Base-by-base conservation (phyloP, 805 yeast species). In the Saccharomycopsis javanensis region DNA sequence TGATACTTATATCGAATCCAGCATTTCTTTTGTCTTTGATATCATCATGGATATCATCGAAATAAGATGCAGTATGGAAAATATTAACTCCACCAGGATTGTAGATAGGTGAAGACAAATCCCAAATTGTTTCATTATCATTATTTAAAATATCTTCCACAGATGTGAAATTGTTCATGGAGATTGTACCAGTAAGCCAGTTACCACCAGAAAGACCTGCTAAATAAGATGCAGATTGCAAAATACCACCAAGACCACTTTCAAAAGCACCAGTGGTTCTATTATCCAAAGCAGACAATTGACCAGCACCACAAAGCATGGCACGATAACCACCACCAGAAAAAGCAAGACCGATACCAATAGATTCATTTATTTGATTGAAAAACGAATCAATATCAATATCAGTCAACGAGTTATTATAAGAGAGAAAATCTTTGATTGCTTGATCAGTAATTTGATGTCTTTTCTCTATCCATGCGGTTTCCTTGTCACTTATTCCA, bases 251-350 rank as follows among this genome's bases (percentile, higher is more conserved):
- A 46, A 88, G 68, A 13, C 86, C 85, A 4, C 75, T 73, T 28
- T 71, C 71, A 3, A 81, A 73, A 13, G 82, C 76, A 57, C 76
- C 78, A 7, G 65, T 70, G 1, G 94, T 83, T 62, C 95, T 74
- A 65, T 82, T 81, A 68, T 89, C 97, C 59, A 87, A 70, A 1
- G 92, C 96, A 0, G 91, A 74, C 20, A 89, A 71, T 67, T 83
- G 81, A 35, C 96, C 96, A 13, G 96, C 96, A 1, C 96, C 96
- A 57, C 77, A 71, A 50, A 89, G 71, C 88, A 89, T 87, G 34
- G 96, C 95, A 60, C 97, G 78, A 69, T 87, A 89, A 3, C 96
- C 96, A 66, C 97, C 96, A 50, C 96, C 96, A 15, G 88, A 77
- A 63, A 83, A 81, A 5, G 89, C 83, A 30, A 79, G 62, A 2